Percentiles rank a stretch among this genome's conserved stretches.
Evolutionary conservation across 75 land plant genomes (phyloP).

Genomic region (Cupressus sempervirens): DNA sequence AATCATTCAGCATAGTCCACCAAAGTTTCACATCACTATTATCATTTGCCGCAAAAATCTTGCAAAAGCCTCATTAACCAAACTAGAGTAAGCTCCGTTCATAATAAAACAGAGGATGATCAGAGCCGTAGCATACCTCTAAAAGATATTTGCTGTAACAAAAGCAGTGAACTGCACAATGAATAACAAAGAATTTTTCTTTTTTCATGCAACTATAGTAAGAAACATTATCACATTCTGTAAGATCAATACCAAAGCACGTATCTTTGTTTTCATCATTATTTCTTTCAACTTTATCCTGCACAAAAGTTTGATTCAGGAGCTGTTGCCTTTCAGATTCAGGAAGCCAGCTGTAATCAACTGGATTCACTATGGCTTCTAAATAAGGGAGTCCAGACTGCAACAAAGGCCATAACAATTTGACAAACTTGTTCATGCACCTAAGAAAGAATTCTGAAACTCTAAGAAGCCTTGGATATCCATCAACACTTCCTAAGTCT

Average conservation of each 20-base stretch:
- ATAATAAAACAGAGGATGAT: slow-evolving; percentile 1
- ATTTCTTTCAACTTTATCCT: not conserved
- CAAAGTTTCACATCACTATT: not conserved
- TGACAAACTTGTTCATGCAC: slow-evolving; percentile 8
- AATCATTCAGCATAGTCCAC: not conserved
- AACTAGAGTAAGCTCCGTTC: not conserved
- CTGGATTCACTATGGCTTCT: slow-evolving; percentile 19
- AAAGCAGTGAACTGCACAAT: slow-evolving; percentile 16
- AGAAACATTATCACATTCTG: not conserved
- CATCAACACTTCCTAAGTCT: no score
- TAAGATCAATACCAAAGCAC: not conserved
- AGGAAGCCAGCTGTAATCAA: slow-evolving; percentile 37
- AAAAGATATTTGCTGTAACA: slow-evolving; percentile 14
- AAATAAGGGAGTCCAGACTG: slow-evolving; percentile 8
- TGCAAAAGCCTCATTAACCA: not conserved
- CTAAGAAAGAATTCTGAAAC: not conserved
- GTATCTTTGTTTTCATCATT: not conserved
- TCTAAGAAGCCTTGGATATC: slow-evolving; percentile 2
- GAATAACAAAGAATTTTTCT: not conserved
- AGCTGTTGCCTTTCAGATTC: not conserved
- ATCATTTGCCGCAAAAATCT: not conserved
- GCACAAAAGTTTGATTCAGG: not conserved
- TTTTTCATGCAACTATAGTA: not conserved
- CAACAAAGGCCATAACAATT: slow-evolving; percentile 27
- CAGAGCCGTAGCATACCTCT: slow-evolving; percentile 10